phyloP scores from a whole-genome alignment of 1,139 yeast species.

The Chernovozyma aurita region DNA sequence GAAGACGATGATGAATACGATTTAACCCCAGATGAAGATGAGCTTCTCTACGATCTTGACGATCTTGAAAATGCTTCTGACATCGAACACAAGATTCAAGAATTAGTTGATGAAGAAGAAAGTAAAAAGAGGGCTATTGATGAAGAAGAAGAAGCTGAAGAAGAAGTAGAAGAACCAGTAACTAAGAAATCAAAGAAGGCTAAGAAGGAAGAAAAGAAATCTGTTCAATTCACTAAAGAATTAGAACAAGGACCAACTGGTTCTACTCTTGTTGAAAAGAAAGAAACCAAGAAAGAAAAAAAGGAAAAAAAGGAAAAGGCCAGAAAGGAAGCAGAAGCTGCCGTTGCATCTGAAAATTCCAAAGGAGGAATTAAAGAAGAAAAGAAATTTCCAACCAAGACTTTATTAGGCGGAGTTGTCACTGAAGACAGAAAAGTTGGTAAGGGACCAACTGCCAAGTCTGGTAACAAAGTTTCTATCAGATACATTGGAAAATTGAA shows the following conservation, averaged over 20 bases:
- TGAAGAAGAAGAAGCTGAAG: conserved; percentile 17
- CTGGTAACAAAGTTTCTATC: conserved; percentile 88
- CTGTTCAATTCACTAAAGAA: conserved; percentile 83
- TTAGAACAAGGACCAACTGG: conserved; percentile 92
- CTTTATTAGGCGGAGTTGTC: conserved; percentile 87
- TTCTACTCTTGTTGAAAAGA: conserved; percentile 29
- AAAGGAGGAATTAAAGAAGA: conserved; percentile 18
- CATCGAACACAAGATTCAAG: conserved; percentile 52
- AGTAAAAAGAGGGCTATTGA: conserved; percentile 30
- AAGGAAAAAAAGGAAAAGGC: conserved; percentile 16
- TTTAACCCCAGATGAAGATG: conserved; percentile 91
- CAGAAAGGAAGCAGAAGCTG: conserved; percentile 25
- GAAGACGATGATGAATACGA: conserved; percentile 70
- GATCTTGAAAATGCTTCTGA: conserved; percentile 59
- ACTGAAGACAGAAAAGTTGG: conserved; percentile 92
- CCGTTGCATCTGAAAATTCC: conserved; percentile 23
- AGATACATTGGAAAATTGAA: conserved; percentile 96
- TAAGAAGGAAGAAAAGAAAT: conserved; percentile 49
- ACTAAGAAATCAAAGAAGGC: conserved; percentile 40
- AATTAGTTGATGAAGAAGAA: conserved; percentile 52
- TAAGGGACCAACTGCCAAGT: conserved; percentile 82
- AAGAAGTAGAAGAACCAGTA: conserved; percentile 16
- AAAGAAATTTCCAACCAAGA: conserved; percentile 61
- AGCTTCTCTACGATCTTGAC: conserved; percentile 56
- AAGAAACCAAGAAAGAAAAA: conserved; percentile 13